A percentile compares a stretch with the other conserved stretches of the same genome.
phyloP scores from a whole-genome alignment of 495 filamentous ascomycete species.

The Penicillium robsamsonii region DNA sequence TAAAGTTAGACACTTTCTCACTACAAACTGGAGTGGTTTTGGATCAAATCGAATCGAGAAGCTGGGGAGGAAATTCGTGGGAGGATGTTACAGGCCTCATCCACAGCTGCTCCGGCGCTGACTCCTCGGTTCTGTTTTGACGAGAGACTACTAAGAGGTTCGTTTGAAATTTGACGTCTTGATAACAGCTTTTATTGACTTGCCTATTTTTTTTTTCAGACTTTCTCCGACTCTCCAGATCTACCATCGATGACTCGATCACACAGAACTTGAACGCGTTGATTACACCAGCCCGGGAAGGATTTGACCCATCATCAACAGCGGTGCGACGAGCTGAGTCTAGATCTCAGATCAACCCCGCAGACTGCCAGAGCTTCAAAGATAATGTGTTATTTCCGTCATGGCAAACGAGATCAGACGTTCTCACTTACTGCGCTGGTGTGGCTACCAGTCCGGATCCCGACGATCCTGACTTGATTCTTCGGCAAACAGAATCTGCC shows the following conservation, averaged over 20 bases:
- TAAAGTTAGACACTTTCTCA: neutral
- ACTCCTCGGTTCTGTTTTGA: conserved; percentile 94
- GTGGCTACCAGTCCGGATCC: conserved; percentile 88
- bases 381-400: conserved; percentile 79
- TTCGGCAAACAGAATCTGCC: conserved; percentile 68
- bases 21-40: conserved; percentile 46
- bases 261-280: conserved; percentile 91
- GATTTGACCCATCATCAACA: conserved; percentile 82
- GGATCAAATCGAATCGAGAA: conserved; percentile 29
- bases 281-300: conserved; percentile 64
- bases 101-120: conserved; percentile 56
- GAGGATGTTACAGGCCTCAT: conserved; percentile 61
- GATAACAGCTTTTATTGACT: conserved; percentile 4
- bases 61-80: conserved; percentile 15
- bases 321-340: conserved; percentile 52
- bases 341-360: conserved; percentile 48
- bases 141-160: conserved; percentile 79
- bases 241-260: conserved; percentile 88
- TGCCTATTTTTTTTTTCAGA: conserved; percentile 52
- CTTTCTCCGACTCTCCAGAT: conserved; percentile 86
- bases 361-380: conserved; percentile 69
- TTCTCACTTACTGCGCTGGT: conserved; percentile 83
- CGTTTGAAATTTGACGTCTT: conserved; percentile 5
- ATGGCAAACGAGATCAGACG: conserved; percentile 82
- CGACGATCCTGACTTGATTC: conserved; percentile 74